Conservation (phyloP, 345 rosid genomes). For the Corymbia maculata region DNA sequence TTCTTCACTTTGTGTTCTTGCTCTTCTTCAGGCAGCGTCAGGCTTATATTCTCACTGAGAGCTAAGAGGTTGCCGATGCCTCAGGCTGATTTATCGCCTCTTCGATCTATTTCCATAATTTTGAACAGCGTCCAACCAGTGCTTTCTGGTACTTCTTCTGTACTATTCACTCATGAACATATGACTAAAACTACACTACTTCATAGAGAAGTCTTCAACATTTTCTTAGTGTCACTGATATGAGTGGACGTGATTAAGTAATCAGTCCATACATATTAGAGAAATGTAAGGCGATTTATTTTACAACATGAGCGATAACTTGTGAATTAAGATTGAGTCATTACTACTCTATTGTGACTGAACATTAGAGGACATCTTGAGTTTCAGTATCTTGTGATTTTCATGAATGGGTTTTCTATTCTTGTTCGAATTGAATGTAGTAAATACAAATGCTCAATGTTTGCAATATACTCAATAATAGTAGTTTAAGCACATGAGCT, state of each 20-base stretch:
- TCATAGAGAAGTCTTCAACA: neutral
- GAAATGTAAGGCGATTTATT: neutral
- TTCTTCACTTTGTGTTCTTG: constrained; percentile 29
- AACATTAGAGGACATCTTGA: neutral
- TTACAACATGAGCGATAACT: neutral
- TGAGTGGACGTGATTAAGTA: neutral
- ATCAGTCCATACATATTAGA: neutral
- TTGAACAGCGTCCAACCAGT: constrained; percentile 77
- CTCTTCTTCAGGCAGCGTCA: constrained; percentile 35
- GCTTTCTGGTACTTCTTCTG: constrained; percentile 44
- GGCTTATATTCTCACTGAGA: constrained; percentile 53
- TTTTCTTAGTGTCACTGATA: neutral
- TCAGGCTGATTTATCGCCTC: constrained; percentile 51
- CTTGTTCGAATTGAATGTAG: no score
- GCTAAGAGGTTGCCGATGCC: constrained; percentile 34
- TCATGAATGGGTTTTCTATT: no score
- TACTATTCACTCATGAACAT: neutral
- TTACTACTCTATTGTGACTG: neutral
- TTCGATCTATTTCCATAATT: constrained; percentile 58
- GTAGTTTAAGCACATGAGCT: neutral
- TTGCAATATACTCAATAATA: no score
- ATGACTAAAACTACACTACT: neutral
- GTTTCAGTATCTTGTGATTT: neutral
- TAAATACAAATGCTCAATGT: neutral
- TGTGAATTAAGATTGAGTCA: neutral